Base-by-base conservation (phyloP, 2,329 filamentous ascomycete species). In the Podosphaera aphanis region DNA sequence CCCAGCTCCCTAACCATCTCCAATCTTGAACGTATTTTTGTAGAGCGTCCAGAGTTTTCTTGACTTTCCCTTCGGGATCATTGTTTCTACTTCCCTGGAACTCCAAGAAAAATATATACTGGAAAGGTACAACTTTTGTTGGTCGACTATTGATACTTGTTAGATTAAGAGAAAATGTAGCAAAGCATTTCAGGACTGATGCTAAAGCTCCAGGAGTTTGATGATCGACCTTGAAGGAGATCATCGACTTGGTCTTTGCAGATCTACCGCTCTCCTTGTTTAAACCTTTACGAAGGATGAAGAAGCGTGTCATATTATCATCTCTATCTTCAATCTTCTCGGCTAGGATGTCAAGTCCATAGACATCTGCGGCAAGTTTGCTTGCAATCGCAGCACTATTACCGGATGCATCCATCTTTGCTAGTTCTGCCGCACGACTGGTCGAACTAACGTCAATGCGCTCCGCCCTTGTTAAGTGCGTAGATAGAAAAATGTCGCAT, bases 61-160 rank as follows among this genome's bases (percentile, higher is more conserved):
- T 67, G 15, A 85, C 77, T 49, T 67, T 66, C 2, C 68, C 70
- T 45, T 69, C 66, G 2, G 66, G 65, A 53, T 74, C 73, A 43
- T 63, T 60, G 47, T 60, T 55, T 52, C 63, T 64, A 59, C 74
- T 69, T 1, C 80, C 79, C 59, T 80, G 73, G 55, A 93, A 85
- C 66, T 95, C 88, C 25, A 94, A 77, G 58, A 95, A 86, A 64
- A 95, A 94, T 33, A 94, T 73, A 63, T 95, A 95, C 59, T 92
- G 77, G 73, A 93, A 95, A 18, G 80, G 74, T 53, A 66, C 64
- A 35, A 71, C 66, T 47, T 81, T 71, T 55, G 82, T 85, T 4
- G 88, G 88, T 51, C 88, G 65, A 52, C 82, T 85, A 59, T 85
- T 86, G 61, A 95, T 93, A 60, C 79, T 88, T 25, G 86, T 94